These are phyloP conservation scores for Fusarium hostae DNA, from an alignment of 2,329 filamentous ascomycete genomes.

Conservation along the genomic window DNA sequence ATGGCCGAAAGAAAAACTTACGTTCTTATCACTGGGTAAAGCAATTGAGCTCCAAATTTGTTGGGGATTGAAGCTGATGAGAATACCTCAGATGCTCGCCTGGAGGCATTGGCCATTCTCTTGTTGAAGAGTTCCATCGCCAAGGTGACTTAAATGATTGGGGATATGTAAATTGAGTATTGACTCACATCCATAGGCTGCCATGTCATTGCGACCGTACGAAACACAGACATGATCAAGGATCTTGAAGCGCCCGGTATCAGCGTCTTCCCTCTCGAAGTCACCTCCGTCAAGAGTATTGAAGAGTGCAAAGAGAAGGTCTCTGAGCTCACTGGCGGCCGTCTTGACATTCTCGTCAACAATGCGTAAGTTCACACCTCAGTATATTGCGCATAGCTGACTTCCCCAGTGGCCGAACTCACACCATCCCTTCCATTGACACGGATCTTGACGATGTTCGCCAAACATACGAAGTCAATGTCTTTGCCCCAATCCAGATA, in stretches of 20 bases:
- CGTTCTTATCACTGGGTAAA: constrained; percentile 27
- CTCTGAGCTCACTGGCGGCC: constrained; percentile 60
- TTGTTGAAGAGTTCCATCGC: constrained; percentile 64
- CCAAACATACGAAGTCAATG: constrained; percentile 66
- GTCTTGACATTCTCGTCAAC: constrained; percentile 68
- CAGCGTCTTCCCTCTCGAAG: constrained; percentile 63
- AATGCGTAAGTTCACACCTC: constrained; percentile 59
- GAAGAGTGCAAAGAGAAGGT: constrained; percentile 59
- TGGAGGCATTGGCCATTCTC: constrained; percentile 66
- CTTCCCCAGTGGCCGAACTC: constrained; percentile 58
- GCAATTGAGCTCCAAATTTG: neutral
- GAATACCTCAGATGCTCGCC: constrained; percentile 61
- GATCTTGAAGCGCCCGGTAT: constrained; percentile 60
- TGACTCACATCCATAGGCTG: constrained; percentile 38
- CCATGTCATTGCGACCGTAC: constrained; percentile 68
- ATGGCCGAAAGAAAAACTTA: constrained; percentile 49
- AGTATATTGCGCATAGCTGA: neutral
- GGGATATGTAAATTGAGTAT: accelerated
- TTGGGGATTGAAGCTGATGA: neutral
- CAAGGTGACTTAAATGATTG: constrained; percentile 52
- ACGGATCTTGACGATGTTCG: constrained; percentile 64
- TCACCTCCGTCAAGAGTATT: constrained; percentile 64
- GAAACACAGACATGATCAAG: constrained; percentile 59
- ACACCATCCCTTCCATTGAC: constrained; percentile 63
- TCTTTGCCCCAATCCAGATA: constrained; percentile 68